Evolutionary conservation across 371 early-diverging fungal genomes (phyloP), one percentile per base, ranked within the genome.

Genomic region (Sporodiniella umbellata): DNA sequence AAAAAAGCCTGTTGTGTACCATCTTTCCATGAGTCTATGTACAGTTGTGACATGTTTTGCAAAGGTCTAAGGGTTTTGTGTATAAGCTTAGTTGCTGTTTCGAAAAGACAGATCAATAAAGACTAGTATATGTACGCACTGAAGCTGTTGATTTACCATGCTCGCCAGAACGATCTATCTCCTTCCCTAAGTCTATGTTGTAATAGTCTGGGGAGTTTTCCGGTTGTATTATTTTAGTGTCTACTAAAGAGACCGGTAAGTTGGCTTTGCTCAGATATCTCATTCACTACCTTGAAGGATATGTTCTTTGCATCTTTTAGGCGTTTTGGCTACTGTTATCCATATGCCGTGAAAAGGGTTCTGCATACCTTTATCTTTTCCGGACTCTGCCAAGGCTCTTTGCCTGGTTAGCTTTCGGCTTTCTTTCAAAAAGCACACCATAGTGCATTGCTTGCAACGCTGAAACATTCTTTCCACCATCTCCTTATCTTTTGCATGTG

Each of bases 1-100:
- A 69, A 72, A 40, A 72, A 72, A 6, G 67, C 54, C 38, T 56
- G 48, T 47, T 69, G 73, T 18, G 45, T 62, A 30, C 73, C 70
- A 42, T 67, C 60, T 33, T 51, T 53, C 68, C 67, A 70, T 8
- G 68, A 70, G 31, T 62, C 48, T 8, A 67, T 45, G 14, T 67
- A 69, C 21, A 58, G 28, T 30, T 56, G 40, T 12, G 57, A 48
- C 17, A 63, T 28, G 15, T 47, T 37, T 8, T 60, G 54, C 30
- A 62, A 15, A 17, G 64, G 68, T 4, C 53, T 51, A 23, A 63
- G 60, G 4, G 54, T 53, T 45, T 47, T 62, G 25, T 21, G 19
- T 7, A 62, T 38, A 3, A 48, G 33, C 12, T 50, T 56, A 15
- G 60, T 39, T 7, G 50, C 63, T 62, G 14, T 35, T n/a, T n/a